Base-by-base conservation (phyloP, 2,329 filamentous ascomycete species). In the Lojkania enalia region DNA sequence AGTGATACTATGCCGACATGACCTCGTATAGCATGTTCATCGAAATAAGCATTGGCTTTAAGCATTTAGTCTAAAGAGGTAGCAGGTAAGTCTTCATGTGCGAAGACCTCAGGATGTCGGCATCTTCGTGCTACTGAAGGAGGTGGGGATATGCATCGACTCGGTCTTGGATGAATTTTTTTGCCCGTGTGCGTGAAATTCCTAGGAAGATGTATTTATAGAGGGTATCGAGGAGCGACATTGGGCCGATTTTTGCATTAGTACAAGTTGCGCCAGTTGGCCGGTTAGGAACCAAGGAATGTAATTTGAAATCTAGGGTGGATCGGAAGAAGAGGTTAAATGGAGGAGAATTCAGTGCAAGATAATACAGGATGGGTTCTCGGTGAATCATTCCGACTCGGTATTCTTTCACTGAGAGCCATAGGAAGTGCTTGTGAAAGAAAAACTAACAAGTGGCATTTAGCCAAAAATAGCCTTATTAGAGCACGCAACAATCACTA, bases 1-100 rank as follows among this genome's bases (percentile, higher is more conserved):
- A 48, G 35, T 56, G 43, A 1, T 20, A 42, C 21, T 54, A 51
- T 1, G 33, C 45, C 35, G 39, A 47, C 20, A 15, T 12, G 2
- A 45, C 18, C 12, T 25, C 12, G 13, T 32, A 15, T 13, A 42
- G 23, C 38, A 5, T 19, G 33, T 7, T 19, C 15, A 6, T 9
- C 7, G 9, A 15, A 15, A 36, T 5, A 20, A 20, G 33, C 14
- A 40, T 19, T 5, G 9, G 3, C 12, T 35, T 32, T 7, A 5
- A 7, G 14, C 15, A 12, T 35, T 27, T 32, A 3, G 39, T 33
- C 3, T 20, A 30, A 3, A 21, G 4, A 6, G 39, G 27, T 5
- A 42, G 39, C 6, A 7, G 11, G 7, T 16, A 6, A 33, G 9
- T 33, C 30, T 33, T 9, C 16, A 15, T 9, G 7, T 12, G 23